Base-by-base conservation (phyloP, 805 yeast genomes). In the Starmerella apicola region DNA sequence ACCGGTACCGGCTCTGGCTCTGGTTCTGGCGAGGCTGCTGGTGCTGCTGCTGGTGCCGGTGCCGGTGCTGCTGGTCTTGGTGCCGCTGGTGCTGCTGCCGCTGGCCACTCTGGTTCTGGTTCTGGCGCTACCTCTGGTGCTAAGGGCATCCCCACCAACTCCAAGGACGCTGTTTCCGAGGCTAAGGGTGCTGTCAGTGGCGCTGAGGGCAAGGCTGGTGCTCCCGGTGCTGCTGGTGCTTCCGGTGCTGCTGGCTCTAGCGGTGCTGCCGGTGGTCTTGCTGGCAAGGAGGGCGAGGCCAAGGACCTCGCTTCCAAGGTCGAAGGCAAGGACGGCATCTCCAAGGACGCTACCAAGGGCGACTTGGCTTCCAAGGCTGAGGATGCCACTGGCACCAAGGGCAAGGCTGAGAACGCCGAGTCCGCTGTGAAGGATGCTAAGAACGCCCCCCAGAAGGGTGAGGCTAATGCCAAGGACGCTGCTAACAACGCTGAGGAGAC, bases 11-110 rank as follows among this genome's bases (percentile, higher is more conserved):
- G 15, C 30, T 17, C 37, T 10, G 22, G 34, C 29, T 21, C 12
- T 8, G n/a, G 12, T n/a, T 8, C 20, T 16, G 12, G 24, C 19
- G 4, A 25, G 4, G 26, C 37, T 15, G 34, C 32, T 23, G 39
- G 18, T 16, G 37, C 37, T 10, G 32, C 36, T n/a, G 28, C 38
- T 35, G 39, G 38, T 21, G 38, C 46, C 30, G 32, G 31, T 29
- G 6, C 38, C n/a, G 36, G 25, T 29, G 38, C 42, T 12, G 30
- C 43, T 4, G 38, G 36, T 18, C 29, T 32, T 27, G 42, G 38
- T n/a, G 38, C 39, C 27, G 38, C 48, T 17, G 36, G 20, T 24
- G 43, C 37, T 18, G 18, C 30, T 16, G 34, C n/a, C 24, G 28
- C 38, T 15, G 31, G 29, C 31, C 5, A 10, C 40, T n/a, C n/a